Evolutionary conservation across 495 filamentous ascomycete species (phyloP).

Genomic region (Penicillium ochrochloron): DNA sequence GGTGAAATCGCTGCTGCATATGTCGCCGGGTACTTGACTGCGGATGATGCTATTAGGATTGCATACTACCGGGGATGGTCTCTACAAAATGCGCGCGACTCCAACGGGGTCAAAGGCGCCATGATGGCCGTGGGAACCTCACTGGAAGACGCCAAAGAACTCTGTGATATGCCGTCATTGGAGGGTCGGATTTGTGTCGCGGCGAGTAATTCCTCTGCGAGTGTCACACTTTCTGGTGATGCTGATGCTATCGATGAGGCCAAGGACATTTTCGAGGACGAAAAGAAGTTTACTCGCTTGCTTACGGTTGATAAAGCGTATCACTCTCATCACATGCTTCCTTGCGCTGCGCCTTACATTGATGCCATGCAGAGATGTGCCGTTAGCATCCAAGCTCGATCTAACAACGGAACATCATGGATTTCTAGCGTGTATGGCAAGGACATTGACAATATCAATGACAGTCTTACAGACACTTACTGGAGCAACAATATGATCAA

Average conservation of each 20-base stretch:
- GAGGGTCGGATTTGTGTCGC: constrained; percentile 36
- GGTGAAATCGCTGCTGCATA: constrained; percentile 47
- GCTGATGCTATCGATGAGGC: constrained; percentile 50
- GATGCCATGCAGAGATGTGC: constrained; percentile 30
- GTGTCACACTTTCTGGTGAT: constrained; percentile 47
- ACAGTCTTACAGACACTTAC: constrained; percentile 41
- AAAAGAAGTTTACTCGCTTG: constrained; percentile 42
- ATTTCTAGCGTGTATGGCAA: constrained; percentile 34
- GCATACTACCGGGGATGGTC: constrained; percentile 59
- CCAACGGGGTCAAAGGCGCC: constrained; percentile 38
- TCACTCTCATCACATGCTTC: constrained; percentile 45
- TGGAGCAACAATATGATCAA: constrained; percentile 64
- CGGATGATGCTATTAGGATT: constrained; percentile 50
- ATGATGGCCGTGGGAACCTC: constrained; percentile 60
- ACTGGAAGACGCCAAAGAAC: constrained; percentile 49
- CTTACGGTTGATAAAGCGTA: constrained; percentile 55
- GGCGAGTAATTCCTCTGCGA: constrained; percentile 39
- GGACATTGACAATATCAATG: constrained; percentile 45
- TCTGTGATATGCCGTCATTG: constrained; percentile 41
- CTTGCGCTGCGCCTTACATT: constrained; percentile 40
- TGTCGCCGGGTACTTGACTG: constrained; percentile 37
- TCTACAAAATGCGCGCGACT: constrained; percentile 18
- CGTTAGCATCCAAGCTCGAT: constrained; percentile 18
- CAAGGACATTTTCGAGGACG: constrained; percentile 45
- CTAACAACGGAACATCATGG: constrained; percentile 24